Evolutionary conservation across 768 basidiomycete genomes (phyloP), one percentile per base, ranked within the genome.

Genomic region (Podaxis sp.): DNA sequence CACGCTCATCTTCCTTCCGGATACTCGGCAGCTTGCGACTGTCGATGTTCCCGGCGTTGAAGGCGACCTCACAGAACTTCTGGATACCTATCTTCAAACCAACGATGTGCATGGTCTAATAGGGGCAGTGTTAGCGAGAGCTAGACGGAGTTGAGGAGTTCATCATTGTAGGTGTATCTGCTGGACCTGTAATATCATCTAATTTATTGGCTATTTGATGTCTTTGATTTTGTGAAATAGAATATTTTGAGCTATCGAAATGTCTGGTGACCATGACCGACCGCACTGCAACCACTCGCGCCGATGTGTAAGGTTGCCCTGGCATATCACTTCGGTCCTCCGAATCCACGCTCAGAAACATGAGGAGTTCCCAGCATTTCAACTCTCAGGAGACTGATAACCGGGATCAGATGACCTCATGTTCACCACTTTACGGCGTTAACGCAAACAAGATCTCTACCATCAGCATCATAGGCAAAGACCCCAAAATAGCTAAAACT

Each of bases 91-190:
- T 71, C 76, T 91, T 0, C 85, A 85, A 61, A 78, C 81, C 11
- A 86, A 89, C 65, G 85, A 92, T 70, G 84, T 84, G 0, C 80
- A 85, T 48, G 88, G 88, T 1, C 74, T 91, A 7, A 76, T 92
- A 56, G 84, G 83, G 51, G 83, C 85, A 2, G 76, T 90, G 11
- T 72, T 91, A 8, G 80, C 82, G 15, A 75, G 81, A 52, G 83
- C 79, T 46, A 64, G 72, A 56, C 30, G 37, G 17, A 37, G 20
- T 30, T 59, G 58, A 57, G 41, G 15, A 8, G 40, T 5, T 13
- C 20, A 28, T 15, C 22, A 8, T 2, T 26, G 49, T 28, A 50
- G 8, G 10, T 28, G 12, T 11, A 28, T 24, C 26, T 12, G 5
- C 26, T 24, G 26, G 49, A 12, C 13, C 15, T 50, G 20, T 50